A percentile compares a stretch with the other conserved stretches of the same genome.
phyloP scores from a whole-genome alignment of 2,329 filamentous ascomycete species.

The Fusarium circinatum region DNA sequence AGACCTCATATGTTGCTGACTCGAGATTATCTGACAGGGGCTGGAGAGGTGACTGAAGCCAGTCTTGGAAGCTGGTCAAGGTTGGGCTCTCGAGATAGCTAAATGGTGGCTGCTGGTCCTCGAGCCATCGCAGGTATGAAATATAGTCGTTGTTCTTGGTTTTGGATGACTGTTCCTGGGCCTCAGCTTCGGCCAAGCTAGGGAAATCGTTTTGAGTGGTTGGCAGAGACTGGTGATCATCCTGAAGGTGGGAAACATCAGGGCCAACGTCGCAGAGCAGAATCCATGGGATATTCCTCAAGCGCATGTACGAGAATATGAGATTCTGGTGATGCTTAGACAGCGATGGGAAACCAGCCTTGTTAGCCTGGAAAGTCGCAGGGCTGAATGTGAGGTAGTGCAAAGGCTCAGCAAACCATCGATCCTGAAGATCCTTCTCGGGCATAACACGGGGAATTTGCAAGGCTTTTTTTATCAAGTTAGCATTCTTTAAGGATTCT shows the following conservation, averaged over 20 bases:
- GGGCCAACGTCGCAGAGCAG: conserved; percentile 72
- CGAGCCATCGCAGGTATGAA: conserved; percentile 85
- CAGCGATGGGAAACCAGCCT: conserved; percentile 69
- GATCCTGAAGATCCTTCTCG: conserved; percentile 67
- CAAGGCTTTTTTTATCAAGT: conserved; percentile 55
- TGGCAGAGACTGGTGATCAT: conserved; percentile 34
- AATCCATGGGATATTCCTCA: conserved; percentile 71
- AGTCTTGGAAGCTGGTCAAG: conserved; percentile 80
- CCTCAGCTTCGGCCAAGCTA: conserved; percentile 72
- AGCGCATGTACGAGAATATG: conserved; percentile 70
- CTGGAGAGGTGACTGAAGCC: conserved; percentile 93
- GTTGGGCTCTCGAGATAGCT: conserved; percentile 61
- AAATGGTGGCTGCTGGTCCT: conserved; percentile 78
- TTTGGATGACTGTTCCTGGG: conserved; percentile 48
- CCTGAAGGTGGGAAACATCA: conserved; percentile 48
- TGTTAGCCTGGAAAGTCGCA: conserved; percentile 68
- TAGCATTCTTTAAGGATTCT: not conserved
- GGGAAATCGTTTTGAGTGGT: conserved; percentile 69
- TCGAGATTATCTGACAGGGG: conserved; percentile 96
- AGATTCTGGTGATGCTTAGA: conserved; percentile 69
- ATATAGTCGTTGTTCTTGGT: conserved; percentile 60
- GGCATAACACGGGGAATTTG: conserved; percentile 68
- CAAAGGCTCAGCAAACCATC: conserved; percentile 77
- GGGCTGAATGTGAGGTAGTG: conserved; percentile 68
- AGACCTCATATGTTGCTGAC: conserved; percentile 97